A percentile compares a stretch with the other conserved stretches of the same genome.
Conservation (phyloP, 1,139 yeast genomes). For the Sugiyamaella sp. region DNA sequence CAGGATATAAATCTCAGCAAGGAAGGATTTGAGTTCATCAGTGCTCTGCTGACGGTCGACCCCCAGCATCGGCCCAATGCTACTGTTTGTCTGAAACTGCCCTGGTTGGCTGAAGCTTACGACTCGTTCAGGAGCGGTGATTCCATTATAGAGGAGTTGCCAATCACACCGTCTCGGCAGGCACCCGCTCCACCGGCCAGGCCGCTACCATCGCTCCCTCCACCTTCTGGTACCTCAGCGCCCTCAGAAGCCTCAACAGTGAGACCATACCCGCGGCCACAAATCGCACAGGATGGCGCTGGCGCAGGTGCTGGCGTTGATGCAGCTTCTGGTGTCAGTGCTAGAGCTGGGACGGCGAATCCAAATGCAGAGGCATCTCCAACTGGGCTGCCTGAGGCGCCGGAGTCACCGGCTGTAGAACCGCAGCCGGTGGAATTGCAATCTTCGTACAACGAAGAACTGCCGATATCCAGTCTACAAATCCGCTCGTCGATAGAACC, state of each 20-base stretch:
- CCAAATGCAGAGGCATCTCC: too few species aligned
- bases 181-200: constrained; percentile 6
- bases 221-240: not conserved
- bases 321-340: too few species aligned
- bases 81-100: constrained; percentile 67
- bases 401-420: not conserved
- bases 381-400: not conserved
- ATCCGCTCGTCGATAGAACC: constrained; percentile 6
- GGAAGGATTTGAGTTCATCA: constrained; percentile 68
- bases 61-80: constrained; percentile 75
- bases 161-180: not conserved
- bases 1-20: constrained; percentile 65
- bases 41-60: constrained; percentile 69
- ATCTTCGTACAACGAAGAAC: constrained; percentile 15
- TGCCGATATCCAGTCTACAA: constrained; percentile 15
- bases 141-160: not conserved
- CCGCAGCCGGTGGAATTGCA: not conserved
- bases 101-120: constrained; percentile 55
- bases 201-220: not conserved
- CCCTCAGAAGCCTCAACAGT: not conserved
- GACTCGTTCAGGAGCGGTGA: not conserved
- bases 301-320: too few species aligned
- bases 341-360: too few species aligned
- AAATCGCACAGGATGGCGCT: too few species aligned
- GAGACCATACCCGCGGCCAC: too few species aligned